Percentiles rank a stretch among this genome's conserved stretches.
Evolutionary conservation across 2,329 filamentous ascomycete species (phyloP).

Genomic region (Ceratocystis diversiconidia): DNA sequence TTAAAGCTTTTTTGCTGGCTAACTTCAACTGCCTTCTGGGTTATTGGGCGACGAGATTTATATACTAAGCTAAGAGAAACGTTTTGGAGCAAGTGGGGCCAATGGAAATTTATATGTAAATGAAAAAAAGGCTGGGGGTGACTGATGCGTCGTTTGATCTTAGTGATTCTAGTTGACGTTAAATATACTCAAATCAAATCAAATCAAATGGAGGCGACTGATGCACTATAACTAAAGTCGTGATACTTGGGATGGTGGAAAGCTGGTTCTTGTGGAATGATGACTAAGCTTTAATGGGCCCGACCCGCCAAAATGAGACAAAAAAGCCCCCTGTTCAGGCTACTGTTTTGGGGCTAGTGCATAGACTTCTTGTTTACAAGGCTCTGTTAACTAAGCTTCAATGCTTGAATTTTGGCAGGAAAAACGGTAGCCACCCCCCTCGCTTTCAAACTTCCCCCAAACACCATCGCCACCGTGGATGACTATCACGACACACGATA

Average conservation of each 20-base stretch:
- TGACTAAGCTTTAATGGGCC: not conserved
- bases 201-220: no score
- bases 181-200: no score
- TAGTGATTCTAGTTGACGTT: no score
- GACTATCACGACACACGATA: not conserved
- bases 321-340: not conserved
- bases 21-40: not conserved
- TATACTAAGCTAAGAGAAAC: no score
- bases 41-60: not conserved
- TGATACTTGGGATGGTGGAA: no score
- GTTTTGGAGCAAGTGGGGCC: no score
- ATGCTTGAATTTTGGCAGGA: slow-evolving; percentile 7
- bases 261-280: not conserved
- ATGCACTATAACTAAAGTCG: no score
- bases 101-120: no score
- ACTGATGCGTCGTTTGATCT: no score
- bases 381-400: slow-evolving; percentile 10
- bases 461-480: slow-evolving; percentile 12
- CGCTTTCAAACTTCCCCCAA: slow-evolving; percentile 16
- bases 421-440: slow-evolving; percentile 14
- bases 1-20: not conserved
- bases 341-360: slow-evolving; percentile 10
- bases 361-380: slow-evolving; percentile 11
- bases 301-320: not conserved
- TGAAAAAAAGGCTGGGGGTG: no score